Evolutionary conservation across 306 rosid genomes (phyloP), one percentile per base, ranked within the genome.

Genomic region (Sicyos edulis): DNA sequence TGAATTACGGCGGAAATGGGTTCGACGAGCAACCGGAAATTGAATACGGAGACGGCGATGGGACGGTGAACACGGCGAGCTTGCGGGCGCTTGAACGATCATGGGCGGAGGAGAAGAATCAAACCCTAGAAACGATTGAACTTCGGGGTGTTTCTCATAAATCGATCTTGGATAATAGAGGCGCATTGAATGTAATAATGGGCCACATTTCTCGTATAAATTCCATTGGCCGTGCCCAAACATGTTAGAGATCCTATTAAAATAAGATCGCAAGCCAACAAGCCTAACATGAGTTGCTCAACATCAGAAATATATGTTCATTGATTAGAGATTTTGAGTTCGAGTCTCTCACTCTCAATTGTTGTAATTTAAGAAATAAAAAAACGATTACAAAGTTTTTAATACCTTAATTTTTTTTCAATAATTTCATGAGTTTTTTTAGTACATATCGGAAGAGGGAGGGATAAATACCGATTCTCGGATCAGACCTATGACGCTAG

Each of bases 21-120:
- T 93, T 91, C 37, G 97, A 91, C 56, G 84, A 87, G 60, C 81
- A 42, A 0, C 97, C 99, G 0, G 84, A 91, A 73, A 56, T 85
- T 44, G 65, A 51, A 0, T 85, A 83, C 52, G 96, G 95, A 59
- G 92, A 93, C 67, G 99, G 99, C 50, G 99, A 91, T 74, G 96
- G 97, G 72, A 91, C 96, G 12, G 96, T 91, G 83, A 93, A 89
- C 73, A 72, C 81, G 95, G 80, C 47, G 73, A 93, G 95, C 86
- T 78, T 88, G 83, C 44, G 85, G 74, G 99, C 86, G 19, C 88
- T 86, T 60, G 83, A 87, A 42, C 58, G 81, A 0, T 70, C 86
- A 0, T 90, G 96, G 99, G 76, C 70, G 17, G 13, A 78, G n/a
- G 77, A 78, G 60, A 74, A 72, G 72, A 86, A 84, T 60, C 92